phyloP scores from a whole-genome alignment of 1,139 yeast species.

The Pichia sp. region DNA sequence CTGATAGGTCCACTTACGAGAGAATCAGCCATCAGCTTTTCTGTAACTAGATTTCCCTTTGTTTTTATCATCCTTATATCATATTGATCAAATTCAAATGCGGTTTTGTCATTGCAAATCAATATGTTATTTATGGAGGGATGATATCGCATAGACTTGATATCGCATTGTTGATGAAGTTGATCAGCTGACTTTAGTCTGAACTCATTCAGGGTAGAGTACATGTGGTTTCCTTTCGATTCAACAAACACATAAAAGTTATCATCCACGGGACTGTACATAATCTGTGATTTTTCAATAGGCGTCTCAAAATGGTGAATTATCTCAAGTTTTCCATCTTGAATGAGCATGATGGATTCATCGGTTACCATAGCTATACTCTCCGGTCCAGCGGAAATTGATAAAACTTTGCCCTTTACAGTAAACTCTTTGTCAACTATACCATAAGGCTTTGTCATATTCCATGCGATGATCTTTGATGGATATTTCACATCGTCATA shows the following conservation, averaged over 20 bases:
- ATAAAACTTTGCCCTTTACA: slow-evolving; percentile 1
- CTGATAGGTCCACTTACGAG: slow-evolving; percentile 2
- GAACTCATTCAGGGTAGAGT: too few relatives aligned
- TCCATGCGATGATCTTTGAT: not conserved
- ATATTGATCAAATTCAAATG: slow-evolving; percentile 5
- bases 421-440: slow-evolving; percentile 1
- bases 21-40: slow-evolving; percentile 7
- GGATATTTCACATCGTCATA: not conserved
- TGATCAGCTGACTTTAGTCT: too few relatives aligned
- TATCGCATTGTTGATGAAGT: too few relatives aligned
- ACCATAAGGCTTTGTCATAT: not conserved
- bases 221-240: too few relatives aligned
- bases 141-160: too few relatives aligned
- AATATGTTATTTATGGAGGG: too few relatives aligned
- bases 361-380: not conserved
- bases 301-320: too few relatives aligned
- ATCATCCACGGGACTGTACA: not conserved
- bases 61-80: not conserved
- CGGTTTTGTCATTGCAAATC: slow-evolving; percentile 4
- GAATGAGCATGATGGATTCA: not conserved
- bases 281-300: slow-evolving; percentile 1
- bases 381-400: not conserved
- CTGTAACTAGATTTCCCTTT: not conserved
- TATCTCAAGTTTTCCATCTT: not conserved
- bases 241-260: slow-evolving; percentile 1